Evolutionary conservation across 1,284 basidiomycete genomes (phyloP), one percentile per base, ranked within the genome.

Genomic region (Trichosporon ovoides): DNA sequence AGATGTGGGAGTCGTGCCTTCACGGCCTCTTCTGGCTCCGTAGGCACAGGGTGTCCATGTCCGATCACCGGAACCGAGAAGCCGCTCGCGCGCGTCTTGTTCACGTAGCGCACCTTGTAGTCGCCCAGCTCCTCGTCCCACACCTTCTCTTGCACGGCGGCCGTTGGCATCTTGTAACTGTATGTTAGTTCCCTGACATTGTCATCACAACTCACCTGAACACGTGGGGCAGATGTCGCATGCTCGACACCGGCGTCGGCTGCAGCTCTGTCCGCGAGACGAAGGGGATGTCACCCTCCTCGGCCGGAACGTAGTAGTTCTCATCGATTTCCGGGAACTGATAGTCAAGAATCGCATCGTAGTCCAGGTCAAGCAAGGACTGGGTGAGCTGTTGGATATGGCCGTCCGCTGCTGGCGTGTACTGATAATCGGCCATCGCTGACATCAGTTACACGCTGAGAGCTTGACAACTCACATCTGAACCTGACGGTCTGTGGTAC

Each of bases 351-450:
- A 94, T 84, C 13, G 83, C 81, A 56, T 91, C 84, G 53, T 88
- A 87, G 68, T 96, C 87, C 80, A 94, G 84, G 3, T 80, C 80
- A 49, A 85, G 82, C 83, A 96, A 87, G 0, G 88, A 84, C 12
- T 81, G 67, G 3, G 88, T 84, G 54, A 96, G 76, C 59, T 84
- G 78, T 2, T 85, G 77, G 3, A 91, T 78, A 3, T 86, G 84
- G 68, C 93, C 89, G 20, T 83, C 76, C 68, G 81, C 79, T 57
- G 87, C 80, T 1, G 90, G 89, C 57, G 86, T 83, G 74, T 85
- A 95, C 75, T 95, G 91, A 71, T 85, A 95, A 72, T 96, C 92
- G 40, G 86, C 89, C 88, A 95, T 91, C 60, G 85, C 92, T 96
- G 55, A 28, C 7, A 16, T 50, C 37, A 55, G 55, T 38, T 37